Base-by-base conservation (phyloP, 2,329 filamentous ascomycete genomes). In the Penicillium rolfsii region DNA sequence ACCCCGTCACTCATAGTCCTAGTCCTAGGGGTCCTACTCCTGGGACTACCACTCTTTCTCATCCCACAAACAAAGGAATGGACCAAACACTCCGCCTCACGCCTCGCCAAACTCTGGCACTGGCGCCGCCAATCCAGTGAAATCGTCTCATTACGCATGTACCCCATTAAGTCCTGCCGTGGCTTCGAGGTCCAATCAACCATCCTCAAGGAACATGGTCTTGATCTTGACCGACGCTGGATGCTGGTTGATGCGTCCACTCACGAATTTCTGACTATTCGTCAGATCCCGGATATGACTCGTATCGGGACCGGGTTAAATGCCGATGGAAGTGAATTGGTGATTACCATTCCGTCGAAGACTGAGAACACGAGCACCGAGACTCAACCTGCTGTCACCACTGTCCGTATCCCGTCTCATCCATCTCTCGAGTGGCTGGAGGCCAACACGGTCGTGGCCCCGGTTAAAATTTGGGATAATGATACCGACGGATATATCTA, bases 81-180 rank as follows among this genome's bases (percentile, higher is more conserved):
- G 67, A 38, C 57, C 38, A 53, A 58, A 33, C 59, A 38, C 57
- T 56, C 54, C 35, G 41, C 38, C 30, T 50, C 62, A 9, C 55
- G 61, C 28, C 54, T 65, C 33, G 12, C 9, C 41, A 59, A 49
- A 53, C 55, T 68, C 53, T 64, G 66, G 63, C 60, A 8, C 28
- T 49, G 50, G 50, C 33, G 22, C 36, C 58, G 61, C 14, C 62
- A 66, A 52, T 71, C 64, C 40, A 74, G 64, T 60, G 72, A 76
- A 46, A 71, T 77, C 33, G 58, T 70, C 61, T 70, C 71, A 8
- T 76, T 89, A 11, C 82, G 81, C 58, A 80, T 88, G 67, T 88
- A 89, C 70, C 87, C 87, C 12, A 85, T 89, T 68, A 89, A 89
- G 70, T 89, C 86, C 62, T 89, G 87, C 67, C 85, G 87, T 49